Evolutionary conservation across 495 filamentous ascomycete species (phyloP), one percentile per base, ranked within the genome.

Genomic region (Penicillium lividum): DNA sequence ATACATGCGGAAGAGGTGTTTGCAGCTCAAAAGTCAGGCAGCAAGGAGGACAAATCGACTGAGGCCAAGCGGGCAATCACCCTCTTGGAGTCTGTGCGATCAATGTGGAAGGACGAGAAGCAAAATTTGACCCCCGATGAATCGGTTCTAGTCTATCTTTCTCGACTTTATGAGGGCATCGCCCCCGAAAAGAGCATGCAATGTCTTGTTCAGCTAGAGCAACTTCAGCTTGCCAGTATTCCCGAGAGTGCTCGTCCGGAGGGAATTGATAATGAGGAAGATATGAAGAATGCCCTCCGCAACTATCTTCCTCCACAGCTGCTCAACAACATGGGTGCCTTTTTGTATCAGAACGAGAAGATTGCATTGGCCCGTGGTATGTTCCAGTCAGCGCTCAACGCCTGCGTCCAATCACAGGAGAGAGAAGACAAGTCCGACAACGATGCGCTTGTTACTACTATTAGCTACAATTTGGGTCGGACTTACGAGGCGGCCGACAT

Each of bases 381-480:
- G 68, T 98, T 97, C 70, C 89, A 98, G 69, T 83, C 87, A 2
- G 94, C 92, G 0, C 77, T 98, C 31, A 89, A 86, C 57, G 86
- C 91, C n/a, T 96, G 93, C 67, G 83, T 92, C 18, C 84, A 86
- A 58, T 85, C 88, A 44, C 70, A 86, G 16, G 86, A 82, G 60
- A 86, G 87, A 62, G 68, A 73, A 28, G 53, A 66, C 25, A 82
- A 82, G 3, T 72, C 84, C n/a, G 93, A 97, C 66, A 89, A 85
- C 1, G 94, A 98, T 68, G 90, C 92, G 3, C 81, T 98, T 5
- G 86, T 97, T 28, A 96, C 92, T 0, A 96, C 91, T 5, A 92
- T 98, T 64, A 92, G 89, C 61, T 98, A 92, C 76, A 98, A 98
- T 68, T 85, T 98, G 29, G 94, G 89, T n/a, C 84, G 94, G n/a